Percentiles rank a stretch among this genome's conserved stretches.
Conservation (phyloP, 2,329 filamentous ascomycete genomes). For the Aschersonia sp. region DNA sequence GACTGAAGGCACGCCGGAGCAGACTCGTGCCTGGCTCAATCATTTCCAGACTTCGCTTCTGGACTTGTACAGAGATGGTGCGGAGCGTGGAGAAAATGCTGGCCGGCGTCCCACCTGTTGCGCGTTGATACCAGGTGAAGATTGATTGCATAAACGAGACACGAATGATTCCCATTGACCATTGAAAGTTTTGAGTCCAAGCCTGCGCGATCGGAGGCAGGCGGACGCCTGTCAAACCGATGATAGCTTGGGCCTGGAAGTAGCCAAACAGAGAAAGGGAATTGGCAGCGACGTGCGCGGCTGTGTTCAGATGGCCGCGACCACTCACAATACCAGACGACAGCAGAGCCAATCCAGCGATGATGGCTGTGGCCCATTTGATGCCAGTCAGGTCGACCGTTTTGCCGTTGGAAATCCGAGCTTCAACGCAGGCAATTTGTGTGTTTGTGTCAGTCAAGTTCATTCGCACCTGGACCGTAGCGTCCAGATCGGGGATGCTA, state of each 20-base stretch:
- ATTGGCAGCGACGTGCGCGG: slow-evolving; percentile 83
- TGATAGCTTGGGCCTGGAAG: slow-evolving; percentile 84
- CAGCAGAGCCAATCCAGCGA: slow-evolving; percentile 68
- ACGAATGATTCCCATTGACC: slow-evolving; percentile 89
- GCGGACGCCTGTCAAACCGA: slow-evolving; percentile 66
- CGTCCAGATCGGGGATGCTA: slow-evolving; percentile 79
- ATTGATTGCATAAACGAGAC: slow-evolving; percentile 71
- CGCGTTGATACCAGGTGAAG: slow-evolving; percentile 87
- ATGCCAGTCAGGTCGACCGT: slow-evolving; percentile 79
- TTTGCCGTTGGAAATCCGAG: slow-evolving; percentile 75
- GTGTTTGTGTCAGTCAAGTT: slow-evolving; percentile 46
- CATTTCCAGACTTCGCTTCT: slow-evolving; percentile 38
- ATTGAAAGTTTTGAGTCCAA: slow-evolving; percentile 95
- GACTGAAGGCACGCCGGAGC: slow-evolving; percentile 36
- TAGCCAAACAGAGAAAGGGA: slow-evolving; percentile 82
- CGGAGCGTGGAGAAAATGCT: slow-evolving; percentile 61
- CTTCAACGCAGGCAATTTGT: slow-evolving; percentile 72
- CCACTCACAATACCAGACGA: slow-evolving; percentile 80
- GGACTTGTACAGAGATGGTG: slow-evolving; percentile 66
- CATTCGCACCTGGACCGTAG: slow-evolving; percentile 66
- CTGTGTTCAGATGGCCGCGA: slow-evolving; percentile 84
- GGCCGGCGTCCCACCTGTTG: slow-evolving; percentile 73
- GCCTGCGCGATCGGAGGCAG: slow-evolving; percentile 76
- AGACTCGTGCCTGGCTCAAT: slow-evolving; percentile 20
- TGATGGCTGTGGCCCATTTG: slow-evolving; percentile 76